These are phyloP conservation scores for Paramecium pentaurelia DNA, from an alignment of 73 alveolate species.

Conservation along the genomic window DNA sequence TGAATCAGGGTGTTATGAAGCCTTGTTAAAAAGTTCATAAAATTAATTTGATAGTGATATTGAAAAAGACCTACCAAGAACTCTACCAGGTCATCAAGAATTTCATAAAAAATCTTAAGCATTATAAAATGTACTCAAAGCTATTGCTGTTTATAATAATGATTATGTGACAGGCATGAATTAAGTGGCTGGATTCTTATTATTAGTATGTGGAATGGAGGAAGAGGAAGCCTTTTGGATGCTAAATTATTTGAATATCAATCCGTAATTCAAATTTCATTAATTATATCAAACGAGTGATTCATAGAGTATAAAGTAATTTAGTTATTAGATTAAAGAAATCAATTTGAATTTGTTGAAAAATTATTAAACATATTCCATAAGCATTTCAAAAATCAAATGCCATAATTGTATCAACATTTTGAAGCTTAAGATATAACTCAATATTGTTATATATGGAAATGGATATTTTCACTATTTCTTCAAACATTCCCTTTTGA, in stretches of 20 bases:
- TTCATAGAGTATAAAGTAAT: not conserved
- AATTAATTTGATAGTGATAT: not conserved
- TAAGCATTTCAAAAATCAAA: not conserved
- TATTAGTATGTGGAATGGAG: not conserved
- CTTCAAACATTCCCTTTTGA: not conserved
- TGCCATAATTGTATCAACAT: slow-evolving; percentile 19
- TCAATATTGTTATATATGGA: not conserved
- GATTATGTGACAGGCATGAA: slow-evolving; percentile 37
- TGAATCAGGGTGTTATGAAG: not conserved
- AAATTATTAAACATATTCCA: not conserved
- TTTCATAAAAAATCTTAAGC: not conserved
- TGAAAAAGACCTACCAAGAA: not conserved
- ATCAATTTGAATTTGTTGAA: not conserved
- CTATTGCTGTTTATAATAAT: not conserved
- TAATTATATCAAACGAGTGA: not conserved
- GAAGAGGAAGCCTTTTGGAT: slow-evolving; percentile 47
- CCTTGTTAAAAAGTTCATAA: not conserved
- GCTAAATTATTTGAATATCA: not conserved
- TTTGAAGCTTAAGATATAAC: not conserved
- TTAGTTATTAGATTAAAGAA: not conserved
- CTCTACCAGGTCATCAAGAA: not conserved
- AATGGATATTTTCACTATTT: slow-evolving; percentile 14
- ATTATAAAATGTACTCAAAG: not conserved
- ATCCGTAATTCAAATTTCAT: not conserved
- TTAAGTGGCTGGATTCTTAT: slow-evolving; percentile 13